Conservation (phyloP, 495 filamentous ascomycete species). For the Penicillium antarcticum region DNA sequence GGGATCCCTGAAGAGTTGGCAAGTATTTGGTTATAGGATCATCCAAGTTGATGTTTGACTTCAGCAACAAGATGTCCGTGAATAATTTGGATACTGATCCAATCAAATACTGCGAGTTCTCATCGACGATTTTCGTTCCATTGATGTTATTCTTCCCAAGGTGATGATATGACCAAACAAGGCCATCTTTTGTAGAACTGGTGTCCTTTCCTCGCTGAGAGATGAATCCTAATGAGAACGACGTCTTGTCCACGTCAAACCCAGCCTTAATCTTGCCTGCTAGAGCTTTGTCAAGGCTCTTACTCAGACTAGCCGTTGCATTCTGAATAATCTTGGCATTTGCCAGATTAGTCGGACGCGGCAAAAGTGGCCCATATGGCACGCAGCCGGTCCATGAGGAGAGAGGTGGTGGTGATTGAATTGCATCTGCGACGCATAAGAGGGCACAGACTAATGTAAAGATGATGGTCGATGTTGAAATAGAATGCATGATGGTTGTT, state of each 20-base stretch:
- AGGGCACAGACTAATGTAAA: too few species aligned
- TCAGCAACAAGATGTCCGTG: conserved; percentile 14
- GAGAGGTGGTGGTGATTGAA: too few species aligned
- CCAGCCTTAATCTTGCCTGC: conserved; percentile 9
- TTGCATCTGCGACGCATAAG: too few species aligned
- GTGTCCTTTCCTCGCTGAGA: conserved; percentile 3
- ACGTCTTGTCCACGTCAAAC: conserved; percentile 11
- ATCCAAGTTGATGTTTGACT: conserved; percentile 8
- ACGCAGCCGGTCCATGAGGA: too few species aligned
- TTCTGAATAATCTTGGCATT: conserved; percentile 1
- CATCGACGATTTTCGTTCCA: not conserved
- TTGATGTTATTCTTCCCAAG: conserved; percentile 5
- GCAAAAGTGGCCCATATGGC: conserved; percentile 8
- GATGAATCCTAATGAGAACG: conserved; percentile 10
- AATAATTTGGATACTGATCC: conserved; percentile 16
- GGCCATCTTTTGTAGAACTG: not conserved
- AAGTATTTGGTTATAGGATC: conserved; percentile 12
- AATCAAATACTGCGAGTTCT: conserved; percentile 14
- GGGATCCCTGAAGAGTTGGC: not conserved
- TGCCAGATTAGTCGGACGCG: conserved; percentile 10
- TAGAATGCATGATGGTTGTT: too few species aligned
- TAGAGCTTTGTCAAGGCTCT: conserved; percentile 6
- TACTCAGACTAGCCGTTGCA: conserved; percentile 1
- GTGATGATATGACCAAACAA: conserved; percentile 19
- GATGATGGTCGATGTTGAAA: too few species aligned